Evolutionary conservation across 371 early-diverging fungal species (phyloP).

Genomic region (Mucor circinelloides): DNA sequence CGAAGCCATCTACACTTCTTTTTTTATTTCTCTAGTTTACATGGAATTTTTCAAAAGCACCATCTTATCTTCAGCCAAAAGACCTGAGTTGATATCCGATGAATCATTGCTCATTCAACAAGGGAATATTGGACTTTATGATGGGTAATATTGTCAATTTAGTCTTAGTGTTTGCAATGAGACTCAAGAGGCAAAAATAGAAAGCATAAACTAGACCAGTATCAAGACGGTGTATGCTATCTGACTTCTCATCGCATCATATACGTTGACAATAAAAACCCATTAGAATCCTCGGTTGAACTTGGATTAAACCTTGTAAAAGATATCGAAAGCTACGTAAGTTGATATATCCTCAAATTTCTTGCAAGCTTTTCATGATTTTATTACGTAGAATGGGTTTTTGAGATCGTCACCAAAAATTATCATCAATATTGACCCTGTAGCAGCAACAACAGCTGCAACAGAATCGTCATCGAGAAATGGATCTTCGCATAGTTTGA

Average conservation of each 20-base stretch:
- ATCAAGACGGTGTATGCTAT: constrained; percentile 78
- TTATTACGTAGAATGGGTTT: constrained; percentile 56
- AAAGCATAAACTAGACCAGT: constrained; percentile 57
- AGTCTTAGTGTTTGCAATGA: neutral
- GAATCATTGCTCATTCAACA: constrained; percentile 64
- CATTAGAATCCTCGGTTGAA: constrained; percentile 60
- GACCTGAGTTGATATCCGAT: constrained; percentile 57
- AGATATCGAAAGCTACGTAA: constrained; percentile 60
- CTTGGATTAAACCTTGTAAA: constrained; percentile 53
- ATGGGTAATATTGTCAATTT: constrained; percentile 47
- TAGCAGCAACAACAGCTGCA: neutral
- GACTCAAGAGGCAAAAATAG: constrained; percentile 16
- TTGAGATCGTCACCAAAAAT: constrained; percentile 71
- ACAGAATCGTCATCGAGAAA: neutral
- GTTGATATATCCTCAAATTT: neutral
- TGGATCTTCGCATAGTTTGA: constrained; percentile 1
- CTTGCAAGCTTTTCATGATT: neutral
- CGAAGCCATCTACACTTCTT: neutral
- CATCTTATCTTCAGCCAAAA: constrained; percentile 55
- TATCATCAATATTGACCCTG: constrained; percentile 46
- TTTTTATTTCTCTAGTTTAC: neutral
- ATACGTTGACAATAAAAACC: constrained; percentile 70
- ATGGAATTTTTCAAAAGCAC: constrained; percentile 61
- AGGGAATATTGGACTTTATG: constrained; percentile 73
- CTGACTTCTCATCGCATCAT: constrained; percentile 78